Evolutionary conservation across 495 filamentous ascomycete genomes (phyloP), one percentile per base, ranked within the genome.

Genomic region (Daldinia concentrica): DNA sequence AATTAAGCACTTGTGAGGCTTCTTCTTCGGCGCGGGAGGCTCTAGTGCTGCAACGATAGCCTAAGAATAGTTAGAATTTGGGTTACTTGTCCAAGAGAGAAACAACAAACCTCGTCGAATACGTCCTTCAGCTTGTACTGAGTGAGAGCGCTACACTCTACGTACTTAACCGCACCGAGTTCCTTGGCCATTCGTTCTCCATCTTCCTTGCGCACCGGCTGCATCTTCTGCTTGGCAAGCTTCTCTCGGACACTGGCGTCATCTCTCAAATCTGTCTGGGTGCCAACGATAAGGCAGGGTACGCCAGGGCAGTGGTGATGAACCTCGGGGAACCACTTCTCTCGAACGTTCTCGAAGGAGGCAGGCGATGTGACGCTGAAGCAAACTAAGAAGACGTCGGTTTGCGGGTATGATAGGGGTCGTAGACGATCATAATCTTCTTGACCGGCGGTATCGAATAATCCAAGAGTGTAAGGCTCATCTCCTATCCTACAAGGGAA

Each of bases 71-170:
- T 48, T 36, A 74, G 77, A 14, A 72, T 73, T 76, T 30, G 51
- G 58, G 64, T 41, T 62, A 43, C 22, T 64, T 24, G 37, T 43
- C 9, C 39, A 14, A 17, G 54, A 63, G 32, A 5, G 60, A 48
- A 54, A 39, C 68, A 19, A 75, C 87, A 54, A 87, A 97, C 95
- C 92, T 99, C 95, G 73, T 99, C 95, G 80, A 99, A 99, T 29
- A 99, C 95, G 79, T 99, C 96, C 86, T 99, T 99, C 60, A 99
- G 84, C 82, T 97, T 97, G 82, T 94, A 97, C 84, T 99, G 95
- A 39, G 95, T 99, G 80, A 99, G 82, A 34, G 95, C 95, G 76
- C 93, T 97, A 83, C 95, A 99, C 83, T 99, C 95, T 58, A 99
- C 95, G 69, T 98, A 99, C 84, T 98, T 98, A 63, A 99, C 94